Evolutionary conservation across 768 basidiomycete species (phyloP), one percentile per base, ranked within the genome.

Genomic region (Podaxis rugospora): DNA sequence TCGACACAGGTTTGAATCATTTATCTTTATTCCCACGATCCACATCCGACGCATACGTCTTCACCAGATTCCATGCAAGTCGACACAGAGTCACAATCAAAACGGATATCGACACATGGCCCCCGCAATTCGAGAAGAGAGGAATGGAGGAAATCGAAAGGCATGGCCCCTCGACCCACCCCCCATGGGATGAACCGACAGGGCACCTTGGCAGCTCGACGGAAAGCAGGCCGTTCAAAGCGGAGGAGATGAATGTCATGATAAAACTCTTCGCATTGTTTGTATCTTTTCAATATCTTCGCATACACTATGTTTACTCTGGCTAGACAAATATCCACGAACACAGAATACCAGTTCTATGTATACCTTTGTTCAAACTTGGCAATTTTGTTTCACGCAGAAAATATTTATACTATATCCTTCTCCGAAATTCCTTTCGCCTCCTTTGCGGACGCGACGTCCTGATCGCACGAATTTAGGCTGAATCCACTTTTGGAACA

Each of bases 131-230:
- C 90, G 51, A 78, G 93, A 62, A 80, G 90, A 64, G 93, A 93
- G 70, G 79, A 85, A 65, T 95, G 93, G 93, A 78, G 92, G 69
- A 75, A 75, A 59, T 88, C 92, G 23, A 95, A 93, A 70, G 93
- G 93, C 32, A 68, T 91, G 72, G 68, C 76, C 6, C 73, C 85
- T 25, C 70, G 82, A 64, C 78, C 83, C 6, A 78, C 77, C 62
- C 70, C 79, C 7, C 76, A 70, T 42, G 83, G 81, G 36, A 81
- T 87, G 79, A 91, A 90, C 67, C 80, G 86, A 39, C 88, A 91
- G 69, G 90, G 89, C 35, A 75, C 74, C 11, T 59, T 83, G 14
- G 83, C 83, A 42, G 87, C 81, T 36, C 77, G 80, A 57, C 78
- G 87, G 65, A 89, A 85, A 72, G 78, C 90, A 42, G 90, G 90